phyloP scores from a whole-genome alignment of 2,329 filamentous ascomycete species.

The Tolypocladium endophyticum region DNA sequence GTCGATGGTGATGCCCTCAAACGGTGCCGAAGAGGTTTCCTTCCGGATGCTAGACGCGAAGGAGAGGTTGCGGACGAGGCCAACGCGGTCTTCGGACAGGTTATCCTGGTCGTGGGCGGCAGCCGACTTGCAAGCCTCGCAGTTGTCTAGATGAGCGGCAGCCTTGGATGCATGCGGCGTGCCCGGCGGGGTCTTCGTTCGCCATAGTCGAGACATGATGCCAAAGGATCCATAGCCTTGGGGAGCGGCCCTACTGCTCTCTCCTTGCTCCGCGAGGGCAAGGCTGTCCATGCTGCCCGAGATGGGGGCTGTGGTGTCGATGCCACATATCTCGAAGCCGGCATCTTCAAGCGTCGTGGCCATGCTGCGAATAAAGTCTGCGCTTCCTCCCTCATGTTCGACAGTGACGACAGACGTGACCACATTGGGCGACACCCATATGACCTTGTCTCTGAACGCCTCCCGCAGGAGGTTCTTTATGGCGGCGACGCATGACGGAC shows the following conservation, averaged over 20 bases:
- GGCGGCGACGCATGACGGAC: constrained; percentile 59
- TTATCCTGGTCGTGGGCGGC: constrained; percentile 6
- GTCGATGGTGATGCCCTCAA: constrained; percentile 14
- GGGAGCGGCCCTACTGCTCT: constrained; percentile 10
- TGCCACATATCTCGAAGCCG: constrained; percentile 48
- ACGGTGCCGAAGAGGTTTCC: constrained; percentile 5
- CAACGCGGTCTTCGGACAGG: constrained; percentile 1
- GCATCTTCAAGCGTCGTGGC: constrained; percentile 39
- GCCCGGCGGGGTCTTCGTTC: constrained; percentile 11
- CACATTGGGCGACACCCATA: constrained; percentile 58
- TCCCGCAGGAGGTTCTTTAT: constrained; percentile 50
- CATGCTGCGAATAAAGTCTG: constrained; percentile 32
- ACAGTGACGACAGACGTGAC: constrained; percentile 60
- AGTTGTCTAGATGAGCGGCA: constrained; percentile 26
- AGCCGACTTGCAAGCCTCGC: constrained; percentile 21
- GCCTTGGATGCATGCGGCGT: constrained; percentile 12
- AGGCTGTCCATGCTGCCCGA: constrained; percentile 15
- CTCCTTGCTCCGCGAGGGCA: constrained; percentile 11
- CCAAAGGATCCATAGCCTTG: constrained; percentile 11
- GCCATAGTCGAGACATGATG: constrained; percentile 22
- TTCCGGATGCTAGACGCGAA: constrained; percentile 4
- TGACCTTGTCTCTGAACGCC: constrained; percentile 32
- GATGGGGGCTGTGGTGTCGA: constrained; percentile 26
- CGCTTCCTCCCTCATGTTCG: constrained; percentile 34
- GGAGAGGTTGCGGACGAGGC: background rate